These are phyloP conservation scores for Fonsecaea pedrosoi DNA, from an alignment of 2,329 filamentous ascomycete genomes.

Conservation along the genomic window DNA sequence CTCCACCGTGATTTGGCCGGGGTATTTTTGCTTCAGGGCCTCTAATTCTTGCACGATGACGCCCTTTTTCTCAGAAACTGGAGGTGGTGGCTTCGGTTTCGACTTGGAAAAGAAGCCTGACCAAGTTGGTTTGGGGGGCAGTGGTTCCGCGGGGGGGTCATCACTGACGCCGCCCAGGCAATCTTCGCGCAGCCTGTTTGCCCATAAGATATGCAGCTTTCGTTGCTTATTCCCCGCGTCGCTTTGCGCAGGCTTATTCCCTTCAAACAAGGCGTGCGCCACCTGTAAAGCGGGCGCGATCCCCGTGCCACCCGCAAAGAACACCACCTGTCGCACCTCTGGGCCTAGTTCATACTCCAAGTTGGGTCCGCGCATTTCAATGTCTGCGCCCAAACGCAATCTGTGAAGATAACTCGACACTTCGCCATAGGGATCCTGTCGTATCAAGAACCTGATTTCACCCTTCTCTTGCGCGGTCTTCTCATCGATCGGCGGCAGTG, in stretches of 20 bases:
- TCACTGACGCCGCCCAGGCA: constrained; percentile 67
- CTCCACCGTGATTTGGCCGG: constrained; percentile 66
- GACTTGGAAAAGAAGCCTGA: constrained; percentile 26
- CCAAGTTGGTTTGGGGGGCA: constrained; percentile 30
- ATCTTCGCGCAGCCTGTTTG: constrained; percentile 71
- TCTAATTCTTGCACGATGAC: constrained; percentile 68
- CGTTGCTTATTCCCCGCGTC: constrained; percentile 45
- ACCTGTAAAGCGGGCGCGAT: constrained; percentile 89
- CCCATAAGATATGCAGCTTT: constrained; percentile 80
- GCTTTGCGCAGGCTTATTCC: constrained; percentile 47
- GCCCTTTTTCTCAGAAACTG: constrained; percentile 33
- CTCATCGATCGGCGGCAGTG: constrained; percentile 68
- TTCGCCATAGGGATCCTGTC: constrained; percentile 79
- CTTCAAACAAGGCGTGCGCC: constrained; percentile 63
- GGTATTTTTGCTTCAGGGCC: constrained; percentile 65
- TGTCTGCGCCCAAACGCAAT: constrained; percentile 65
- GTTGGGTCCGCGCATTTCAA: constrained; percentile 82
- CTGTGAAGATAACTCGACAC: constrained; percentile 81
- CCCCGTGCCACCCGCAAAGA: constrained; percentile 90
- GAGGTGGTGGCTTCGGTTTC: constrained; percentile 26
- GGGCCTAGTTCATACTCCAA: constrained; percentile 69
- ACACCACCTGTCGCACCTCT: constrained; percentile 69
- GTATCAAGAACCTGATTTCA: constrained; percentile 74
- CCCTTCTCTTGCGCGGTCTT: constrained; percentile 44
- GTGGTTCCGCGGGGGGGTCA: constrained; percentile 40